A percentile compares a stretch with the other conserved stretches of the same genome.
phyloP scores from a whole-genome alignment of 2,329 filamentous ascomycete species.

The Ustilaginoidea virens region DNA sequence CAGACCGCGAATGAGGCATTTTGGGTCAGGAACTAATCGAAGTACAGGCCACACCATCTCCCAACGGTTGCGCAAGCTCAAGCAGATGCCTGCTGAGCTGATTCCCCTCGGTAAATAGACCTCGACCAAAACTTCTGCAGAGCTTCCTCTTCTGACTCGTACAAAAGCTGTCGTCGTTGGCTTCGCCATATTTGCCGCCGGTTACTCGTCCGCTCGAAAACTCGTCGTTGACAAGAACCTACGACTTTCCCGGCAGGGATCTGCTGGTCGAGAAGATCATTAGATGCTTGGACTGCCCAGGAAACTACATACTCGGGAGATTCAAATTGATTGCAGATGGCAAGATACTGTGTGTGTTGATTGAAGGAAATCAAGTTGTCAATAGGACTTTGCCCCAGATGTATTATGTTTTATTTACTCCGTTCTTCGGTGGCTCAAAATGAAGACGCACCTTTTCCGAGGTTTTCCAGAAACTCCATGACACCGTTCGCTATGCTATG shows the following conservation, averaged over 20 bases:
- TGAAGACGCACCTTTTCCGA: too few relatives aligned
- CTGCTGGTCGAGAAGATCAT: conserved; percentile 23
- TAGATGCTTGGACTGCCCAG: conserved; percentile 1
- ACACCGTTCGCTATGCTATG: conserved; percentile 37
- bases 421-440: too few relatives aligned
- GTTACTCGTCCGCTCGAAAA: conserved; percentile 73
- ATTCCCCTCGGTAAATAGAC: conserved; percentile 64
- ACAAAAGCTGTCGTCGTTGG: conserved; percentile 66
- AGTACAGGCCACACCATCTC: conserved; percentile 81
- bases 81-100: conserved; percentile 85
- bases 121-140: background rate
- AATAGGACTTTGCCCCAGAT: conserved; percentile 6
- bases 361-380: conserved; percentile 4
- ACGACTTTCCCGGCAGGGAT: conserved; percentile 60
- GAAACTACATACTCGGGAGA: conserved; percentile 3
- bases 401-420: conserved; percentile 9
- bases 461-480: conserved; percentile 14
- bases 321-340: conserved; percentile 4
- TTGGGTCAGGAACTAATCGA: background rate
- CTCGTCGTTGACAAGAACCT: conserved; percentile 83
- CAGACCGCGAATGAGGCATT: too few relatives aligned
- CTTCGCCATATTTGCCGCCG: conserved; percentile 67
- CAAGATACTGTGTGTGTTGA: conserved; percentile 8
- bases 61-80: conserved; percentile 80
- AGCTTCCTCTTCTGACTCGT: conserved; percentile 2